Evolutionary conservation across 495 filamentous ascomycete species (phyloP), one percentile per base, ranked within the genome.

Genomic region (Xanthoparmelia taractica): DNA sequence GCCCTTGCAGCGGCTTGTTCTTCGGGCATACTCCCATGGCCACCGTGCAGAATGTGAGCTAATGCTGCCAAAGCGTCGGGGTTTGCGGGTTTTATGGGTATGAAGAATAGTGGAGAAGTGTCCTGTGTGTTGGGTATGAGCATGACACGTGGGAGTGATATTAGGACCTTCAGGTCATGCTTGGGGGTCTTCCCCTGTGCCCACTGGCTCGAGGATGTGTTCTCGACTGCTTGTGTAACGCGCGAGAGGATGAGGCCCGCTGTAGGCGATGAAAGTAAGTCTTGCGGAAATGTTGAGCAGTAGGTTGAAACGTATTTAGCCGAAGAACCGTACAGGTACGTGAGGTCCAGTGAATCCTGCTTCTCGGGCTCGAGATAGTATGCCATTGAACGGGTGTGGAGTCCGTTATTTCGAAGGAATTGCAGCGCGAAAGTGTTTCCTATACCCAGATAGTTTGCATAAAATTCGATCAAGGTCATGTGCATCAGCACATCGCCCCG

Each of bases 401-500:
- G 58, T 4, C 80, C 76, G n/a, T 77, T 69, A 13, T 72, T 59
- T 34, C 80, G 76, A 11, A 87, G 74, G 63, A 84, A 86, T 36
- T 82, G 78, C 18, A 87, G 73, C 10, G 82, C 76, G n/a, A 73
- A 74, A 0, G 81, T 74, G 12, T 73, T 68, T 60, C 77, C 73
- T 40, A 75, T 73, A 55, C 81, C 79, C 18, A 92, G 68, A 48
- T 89, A 75, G n/a, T 82, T 78, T 56, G 83, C 80, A 65, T 85
- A 90, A 70, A 94, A 94, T 66, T 90, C 84, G 57, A 95, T 77
- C 57, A 94, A 74, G 25, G 79, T 89, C 67, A 89, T 80, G 65
- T 93, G 88, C 87, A 96, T 89, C 65, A 96, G 74, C 31, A 86
- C 77, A 68, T 96, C 92, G 45, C 77, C 78, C 62, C 78, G 79